Conservation (phyloP, 176 grass and related monocot species). For the Tillandsia fasciculata region DNA sequence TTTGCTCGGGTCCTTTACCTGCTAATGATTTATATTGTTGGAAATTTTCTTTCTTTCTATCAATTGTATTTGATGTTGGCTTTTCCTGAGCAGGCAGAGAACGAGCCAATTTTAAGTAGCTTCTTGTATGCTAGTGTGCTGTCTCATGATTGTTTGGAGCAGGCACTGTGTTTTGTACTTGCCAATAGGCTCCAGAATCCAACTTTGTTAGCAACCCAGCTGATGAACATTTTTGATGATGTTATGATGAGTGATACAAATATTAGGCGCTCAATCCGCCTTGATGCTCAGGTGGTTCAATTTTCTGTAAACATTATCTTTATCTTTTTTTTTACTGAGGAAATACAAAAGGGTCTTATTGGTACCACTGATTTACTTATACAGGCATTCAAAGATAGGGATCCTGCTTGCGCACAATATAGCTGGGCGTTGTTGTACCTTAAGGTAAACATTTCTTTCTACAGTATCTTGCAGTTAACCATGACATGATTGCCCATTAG, state of each 20-base stretch:
- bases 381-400: conserved; percentile 90
- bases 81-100: conserved; percentile 52
- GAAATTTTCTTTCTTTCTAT: not conserved
- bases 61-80: not conserved
- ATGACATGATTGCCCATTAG: not conserved
- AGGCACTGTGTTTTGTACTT: conserved; percentile 77
- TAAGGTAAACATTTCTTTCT: conserved; percentile 38
- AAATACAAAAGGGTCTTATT: not conserved
- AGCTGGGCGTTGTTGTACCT: conserved; percentile 93
- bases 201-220: conserved; percentile 85
- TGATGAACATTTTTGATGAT: conserved; percentile 92
- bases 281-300: conserved; percentile 81
- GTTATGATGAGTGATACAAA: conserved; percentile 76
- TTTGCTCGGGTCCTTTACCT: not conserved
- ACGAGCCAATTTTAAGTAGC: conserved; percentile 96
- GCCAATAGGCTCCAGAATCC: conserved; percentile 88
- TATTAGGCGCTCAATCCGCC: conserved; percentile 72
- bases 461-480: not conserved
- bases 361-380: conserved; percentile 18
- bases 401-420: conserved; percentile 92
- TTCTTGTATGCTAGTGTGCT: conserved; percentile 90
- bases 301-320: conserved; percentile 12
- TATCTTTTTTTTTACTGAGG: not conserved
- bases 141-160: conserved; percentile 74
- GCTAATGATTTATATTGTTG: not conserved